Base-by-base conservation (phyloP, 495 filamentous ascomycete genomes). In the Penicillium tannophilum region DNA sequence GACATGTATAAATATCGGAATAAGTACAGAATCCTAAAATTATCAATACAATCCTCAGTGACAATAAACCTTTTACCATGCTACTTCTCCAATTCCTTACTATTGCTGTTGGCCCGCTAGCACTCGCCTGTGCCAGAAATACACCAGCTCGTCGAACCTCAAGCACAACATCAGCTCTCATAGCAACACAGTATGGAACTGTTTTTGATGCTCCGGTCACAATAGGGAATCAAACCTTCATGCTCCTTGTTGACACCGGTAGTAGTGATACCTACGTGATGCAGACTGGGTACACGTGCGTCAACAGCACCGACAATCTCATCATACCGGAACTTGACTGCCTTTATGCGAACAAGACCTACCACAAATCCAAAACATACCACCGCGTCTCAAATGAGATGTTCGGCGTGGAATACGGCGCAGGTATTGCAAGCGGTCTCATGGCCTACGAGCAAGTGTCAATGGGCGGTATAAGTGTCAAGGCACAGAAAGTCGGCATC, bases 201-300 rank as follows among this genome's bases (percentile, higher is more conserved):
- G 52, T 64, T 4, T 73, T 70, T 46, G 60, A 73, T 26, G 60
- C 56, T 3, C 50, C 58, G 12, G 54, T 72, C 16, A 63, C 57
- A 0, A 56, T 73, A 23, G 67, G 63, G 19, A 62, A 56, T 26
- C 65, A 70, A 24, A 76, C 66, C 1, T 82, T 86, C 60, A 58
- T 74, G 6, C 65, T 82, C 14, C 76, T 83, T 26, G 71, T 90
- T 48, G 87, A 88, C 63, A 88, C 84, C 16, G 86, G 86, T 6
- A 84, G 80, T 58, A 79, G 75, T 59, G 87, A 90, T 61, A 86
- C 83, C 8, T 88, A 84, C 78, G 63, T 88, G 12, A 74, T 79
- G 17, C 62, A 75, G 35, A 58, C 66, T 6, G 69, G 72, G 14
- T 88, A 80, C 53, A 51, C 62, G 12, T 90, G 86, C 60, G 62